Evolutionary conservation across 2,329 filamentous ascomycete species (phyloP), one percentile per base, ranked within the genome.

Genomic region (Aspergillus carbonarius): DNA sequence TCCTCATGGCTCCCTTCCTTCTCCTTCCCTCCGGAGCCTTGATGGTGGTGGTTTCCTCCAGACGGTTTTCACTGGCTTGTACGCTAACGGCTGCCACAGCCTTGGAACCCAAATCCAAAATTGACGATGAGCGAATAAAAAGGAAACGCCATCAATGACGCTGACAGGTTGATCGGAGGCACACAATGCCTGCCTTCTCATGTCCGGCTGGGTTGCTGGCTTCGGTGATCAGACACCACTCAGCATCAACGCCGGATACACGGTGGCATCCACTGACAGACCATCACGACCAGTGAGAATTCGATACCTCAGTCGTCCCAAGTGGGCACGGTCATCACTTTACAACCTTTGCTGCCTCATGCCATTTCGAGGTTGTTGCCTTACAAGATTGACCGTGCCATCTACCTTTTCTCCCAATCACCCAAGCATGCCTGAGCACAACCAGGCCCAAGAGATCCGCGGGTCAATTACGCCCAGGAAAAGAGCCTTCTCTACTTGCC

Each of bases 271-370:
- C 62, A 60, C 54, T 42, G 48, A 35, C 55, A 60, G 58, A 50
- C 54, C 53, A 40, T 42, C 42, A 56, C 37, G 40, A 30, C 62
- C 62, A 64, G 44, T 62, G 56, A 61, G 27, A 60, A 60, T 55
- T 60, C 53, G 25, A 49, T 59, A 50, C 42, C 53, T 40, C 30
- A 30, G 46, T 55, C 47, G 52, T 55, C 54, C 54, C 25, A 65
- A 64, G 64, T 56, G 61, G 37, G 56, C 56, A 56, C 56, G 56
- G 54, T 60, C 61, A 60, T 58, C 27, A 54, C 56, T 62, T 48
- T 55, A 57, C 61, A 47, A 34, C 52, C 46, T 66, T 48, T 53
- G 62, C 56, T 65, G 58, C 63, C 61, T 64, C 63, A 55, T 52
- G 34, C 39, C 57, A 40, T 58, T 46, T 30, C 32, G 40, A 23